A percentile compares a stretch with the other conserved stretches of the same genome.
Conservation (phyloP, 306 rosid genomes). For the Notholithocarpus densiflorus region DNA sequence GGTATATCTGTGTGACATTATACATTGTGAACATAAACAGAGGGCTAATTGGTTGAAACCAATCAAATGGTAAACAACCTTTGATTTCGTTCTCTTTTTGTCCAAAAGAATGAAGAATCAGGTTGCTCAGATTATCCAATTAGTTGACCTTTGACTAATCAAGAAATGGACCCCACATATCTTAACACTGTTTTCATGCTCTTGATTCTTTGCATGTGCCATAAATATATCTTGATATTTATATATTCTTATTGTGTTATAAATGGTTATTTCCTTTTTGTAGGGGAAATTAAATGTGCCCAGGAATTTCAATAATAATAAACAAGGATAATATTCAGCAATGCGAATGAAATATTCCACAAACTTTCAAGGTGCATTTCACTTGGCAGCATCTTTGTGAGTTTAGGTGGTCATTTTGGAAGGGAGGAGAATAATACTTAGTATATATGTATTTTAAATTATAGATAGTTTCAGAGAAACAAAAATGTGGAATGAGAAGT, state of each 20-base stretch:
- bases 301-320: conserved; percentile 24
- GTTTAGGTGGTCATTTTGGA: background rate
- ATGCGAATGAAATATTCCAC: conserved; percentile 35
- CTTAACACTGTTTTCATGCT: conserved; percentile 11
- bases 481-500: too few relatives aligned
- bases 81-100: conserved; percentile 19
- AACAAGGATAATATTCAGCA: conserved; percentile 16
- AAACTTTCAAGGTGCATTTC: conserved; percentile 18
- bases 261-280: background rate
- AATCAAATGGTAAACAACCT: conserved; percentile 28
- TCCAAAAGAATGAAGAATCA: conserved; percentile 31
- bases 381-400: conserved; percentile 16
- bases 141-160: conserved; percentile 41
- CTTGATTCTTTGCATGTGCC: conserved; percentile 28
- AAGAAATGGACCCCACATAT: conserved; percentile 33
- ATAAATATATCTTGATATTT: conserved; percentile 7
- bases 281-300: background rate
- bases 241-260: background rate
- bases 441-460: conserved; percentile 20
- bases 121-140: conserved; percentile 31
- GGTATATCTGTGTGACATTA: background rate
- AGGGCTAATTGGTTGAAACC: background rate
- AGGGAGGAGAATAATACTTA: conserved; percentile 33
- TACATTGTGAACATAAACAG: background rate
- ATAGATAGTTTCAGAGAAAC: conserved; percentile 7